Percentiles rank a stretch among this genome's conserved stretches.
phyloP scores from a whole-genome alignment of 78 protist genomes.

The Protostelium mycophagum region DNA sequence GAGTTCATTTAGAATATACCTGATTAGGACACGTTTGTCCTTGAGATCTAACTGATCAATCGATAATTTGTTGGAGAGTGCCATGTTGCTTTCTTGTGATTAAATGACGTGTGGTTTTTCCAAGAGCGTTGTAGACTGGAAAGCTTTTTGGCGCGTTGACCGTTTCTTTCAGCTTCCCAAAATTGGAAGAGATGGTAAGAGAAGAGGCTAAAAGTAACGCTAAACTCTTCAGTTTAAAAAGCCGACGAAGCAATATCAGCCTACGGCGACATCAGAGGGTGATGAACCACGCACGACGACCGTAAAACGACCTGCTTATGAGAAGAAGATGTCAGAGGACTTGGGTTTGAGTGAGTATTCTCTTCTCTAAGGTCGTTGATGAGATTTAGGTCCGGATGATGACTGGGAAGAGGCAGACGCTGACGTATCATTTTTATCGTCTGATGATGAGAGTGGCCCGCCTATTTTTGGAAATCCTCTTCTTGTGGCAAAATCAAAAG shows the following conservation, averaged over 20 bases:
- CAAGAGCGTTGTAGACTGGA: not conserved
- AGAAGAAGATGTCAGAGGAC: not conserved
- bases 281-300: too few relatives aligned
- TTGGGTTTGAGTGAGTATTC: not conserved
- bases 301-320: too few relatives aligned
- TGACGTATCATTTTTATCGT: not conserved
- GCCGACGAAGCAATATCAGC: too few relatives aligned
- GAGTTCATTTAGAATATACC: slow-evolving; percentile 32
- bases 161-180: too few relatives aligned
- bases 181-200: too few relatives aligned
- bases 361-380: not conserved
- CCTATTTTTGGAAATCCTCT: not conserved
- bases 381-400: not conserved
- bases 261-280: too few relatives aligned
- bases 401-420: not conserved
- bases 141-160: too few relatives aligned
- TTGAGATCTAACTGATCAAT: slow-evolving; percentile 61
- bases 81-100: not conserved
- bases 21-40: slow-evolving; percentile 86
- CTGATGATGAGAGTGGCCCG: not conserved
- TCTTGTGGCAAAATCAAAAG: too few relatives aligned
- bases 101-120: not conserved
- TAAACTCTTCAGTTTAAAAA: too few relatives aligned
- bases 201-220: too few relatives aligned
- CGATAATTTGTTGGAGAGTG: slow-evolving; percentile 43